Evolutionary conservation across 2,329 filamentous ascomycete species (phyloP), one percentile per base, ranked within the genome.

Genomic region (Neonectria ditissima): DNA sequence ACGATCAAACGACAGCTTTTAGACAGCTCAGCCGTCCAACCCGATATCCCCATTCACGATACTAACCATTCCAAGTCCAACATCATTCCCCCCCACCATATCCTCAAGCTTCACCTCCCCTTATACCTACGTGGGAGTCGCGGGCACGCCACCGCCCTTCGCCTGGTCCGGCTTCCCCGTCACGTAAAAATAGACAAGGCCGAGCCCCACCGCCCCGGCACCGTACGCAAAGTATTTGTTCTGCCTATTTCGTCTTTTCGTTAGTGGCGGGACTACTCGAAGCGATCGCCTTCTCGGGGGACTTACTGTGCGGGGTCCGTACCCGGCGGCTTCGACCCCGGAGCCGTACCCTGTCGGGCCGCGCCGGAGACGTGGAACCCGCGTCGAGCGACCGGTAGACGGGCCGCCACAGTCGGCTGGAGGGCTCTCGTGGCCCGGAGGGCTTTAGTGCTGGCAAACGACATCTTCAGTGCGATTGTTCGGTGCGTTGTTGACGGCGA

Each of bases 151-250:
- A 55, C 65, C 47, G 0, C 66, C 53, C 55, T 65, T 71, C 24
- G 71, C 61, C 14, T 58, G 30, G 0, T 65, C 69, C 0, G 71
- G 60, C 4, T 24, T 18, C 3, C 24, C 45, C 52, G 45, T 58
- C 4, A 73, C 55, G 8, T 66, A 43, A 13, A 68, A 73, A n/a
- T n/a, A n/a, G 61, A 72, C 71, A 0, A 18, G 4, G 1, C 69
- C 69, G 32, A 72, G 18, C 2, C 59, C 66, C 9, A 73, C 57
- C 3, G 67, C 71, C 1, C 63, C 54, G 4, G 65, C 66, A 3
- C 63, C 65, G 3, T 69, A 13, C 44, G 60, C 55, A 1, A 66
- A 16, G 1, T 62, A 57, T 13, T 59, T 51, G 8, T 63, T 37
- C 11, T 64, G 28, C 13, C 69, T 73, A 26, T 8, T 8, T 2